Evolutionary conservation across 2,329 filamentous ascomycete genomes (phyloP).

Genomic region (Pyricularia sp.): DNA sequence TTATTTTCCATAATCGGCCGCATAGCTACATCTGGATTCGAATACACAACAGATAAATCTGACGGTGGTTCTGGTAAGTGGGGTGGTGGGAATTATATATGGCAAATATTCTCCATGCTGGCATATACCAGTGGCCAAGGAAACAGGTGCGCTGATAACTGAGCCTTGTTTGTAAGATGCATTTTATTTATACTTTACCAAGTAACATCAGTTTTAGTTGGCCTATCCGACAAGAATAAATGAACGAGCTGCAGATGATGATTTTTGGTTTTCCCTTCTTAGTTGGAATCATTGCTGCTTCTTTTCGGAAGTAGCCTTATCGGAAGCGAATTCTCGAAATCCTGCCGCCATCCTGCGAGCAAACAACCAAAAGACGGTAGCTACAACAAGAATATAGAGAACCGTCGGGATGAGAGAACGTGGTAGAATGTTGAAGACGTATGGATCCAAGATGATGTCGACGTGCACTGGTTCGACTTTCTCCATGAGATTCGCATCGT

Average conservation of each 20-base stretch:
- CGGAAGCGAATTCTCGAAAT: not conserved
- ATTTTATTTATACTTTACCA: not conserved
- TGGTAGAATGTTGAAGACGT: conserved; percentile 65
- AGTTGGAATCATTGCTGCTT: not conserved
- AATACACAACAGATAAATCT: not conserved
- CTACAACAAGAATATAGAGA: conserved; percentile 52
- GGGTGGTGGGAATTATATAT: not conserved
- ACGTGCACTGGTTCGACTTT: conserved; percentile 59
- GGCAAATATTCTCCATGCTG: too few species aligned
- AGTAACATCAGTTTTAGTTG: not conserved
- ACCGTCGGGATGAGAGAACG: conserved; percentile 61
- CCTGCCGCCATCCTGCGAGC: conserved; percentile 19
- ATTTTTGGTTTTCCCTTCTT: not conserved
- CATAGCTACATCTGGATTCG: not conserved
- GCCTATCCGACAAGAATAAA: not conserved
- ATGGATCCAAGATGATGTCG: conserved; percentile 81
- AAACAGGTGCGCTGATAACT: not conserved
- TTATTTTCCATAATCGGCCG: not conserved
- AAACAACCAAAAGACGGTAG: conserved; percentile 31
- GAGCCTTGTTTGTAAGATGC: not conserved
- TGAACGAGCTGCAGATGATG: not conserved
- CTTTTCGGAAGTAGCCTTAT: not conserved
- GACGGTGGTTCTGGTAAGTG: not conserved
- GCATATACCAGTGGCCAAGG: not conserved
- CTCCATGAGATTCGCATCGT: conserved; percentile 61